Percentiles rank a stretch among this genome's conserved stretches.
Conservation (phyloP, 805 yeast genomes). For the Pichia membranifaciens region DNA sequence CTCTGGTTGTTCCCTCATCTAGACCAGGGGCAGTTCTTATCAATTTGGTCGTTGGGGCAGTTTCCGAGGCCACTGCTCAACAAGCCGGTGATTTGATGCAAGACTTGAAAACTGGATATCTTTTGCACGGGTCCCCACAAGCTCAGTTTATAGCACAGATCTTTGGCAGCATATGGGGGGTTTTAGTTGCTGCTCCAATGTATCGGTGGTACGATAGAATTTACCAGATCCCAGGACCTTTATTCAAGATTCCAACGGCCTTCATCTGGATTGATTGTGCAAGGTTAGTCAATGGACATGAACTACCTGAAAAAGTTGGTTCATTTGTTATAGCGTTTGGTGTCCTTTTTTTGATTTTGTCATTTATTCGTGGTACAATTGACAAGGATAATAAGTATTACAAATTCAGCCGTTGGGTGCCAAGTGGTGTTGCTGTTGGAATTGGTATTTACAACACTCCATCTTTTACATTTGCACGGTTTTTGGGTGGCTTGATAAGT, state of each 20-base stretch:
- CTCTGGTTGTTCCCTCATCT: conserved; percentile 64
- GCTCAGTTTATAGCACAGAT: conserved; percentile 90
- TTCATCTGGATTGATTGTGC: conserved; percentile 96
- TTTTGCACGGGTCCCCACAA: conserved; percentile 84
- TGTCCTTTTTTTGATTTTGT: conserved; percentile 57
- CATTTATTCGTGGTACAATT: conserved; percentile 43
- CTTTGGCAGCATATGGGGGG: conserved; percentile 82
- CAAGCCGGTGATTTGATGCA: conserved; percentile 99
- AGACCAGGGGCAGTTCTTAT: conserved; percentile 80
- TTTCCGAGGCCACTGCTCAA: conserved; percentile 98
- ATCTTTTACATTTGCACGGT: conserved; percentile 87
- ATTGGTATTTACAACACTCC: conserved; percentile 94
- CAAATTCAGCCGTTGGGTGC: conserved; percentile 42
- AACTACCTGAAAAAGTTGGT: conserved; percentile 75
- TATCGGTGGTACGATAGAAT: conserved; percentile 76
- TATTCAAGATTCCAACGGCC: conserved; percentile 90
- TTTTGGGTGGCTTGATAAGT: conserved; percentile 76
- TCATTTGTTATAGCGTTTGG: conserved; percentile 60
- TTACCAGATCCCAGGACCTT: conserved; percentile 76
- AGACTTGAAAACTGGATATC: conserved; percentile 89
- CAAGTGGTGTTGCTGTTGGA: conserved; percentile 96
- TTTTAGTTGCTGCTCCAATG: conserved; percentile 71
- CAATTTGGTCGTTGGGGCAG: conserved; percentile 90
- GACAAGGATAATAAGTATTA: conserved; percentile 1
- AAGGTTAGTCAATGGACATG: conserved; percentile 83